Conservation (phyloP, 495 filamentous ascomycete genomes). For the Aspergillus olivimuriae region DNA sequence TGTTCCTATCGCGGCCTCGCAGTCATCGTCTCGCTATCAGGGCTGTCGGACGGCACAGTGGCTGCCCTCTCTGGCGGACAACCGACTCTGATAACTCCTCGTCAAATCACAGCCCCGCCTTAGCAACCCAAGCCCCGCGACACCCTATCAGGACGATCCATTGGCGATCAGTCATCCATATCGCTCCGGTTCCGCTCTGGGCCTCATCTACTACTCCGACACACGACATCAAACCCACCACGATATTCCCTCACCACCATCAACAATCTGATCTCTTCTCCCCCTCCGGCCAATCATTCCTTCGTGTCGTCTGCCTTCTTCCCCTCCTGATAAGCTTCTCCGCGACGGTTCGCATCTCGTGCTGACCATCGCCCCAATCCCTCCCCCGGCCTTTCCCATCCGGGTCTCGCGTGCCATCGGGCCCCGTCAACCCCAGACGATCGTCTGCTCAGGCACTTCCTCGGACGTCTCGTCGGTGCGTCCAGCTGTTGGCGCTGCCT, state of each 20-base stretch:
- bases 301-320: background rate
- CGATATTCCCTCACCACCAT: no score
- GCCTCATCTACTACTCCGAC: constrained; percentile 1
- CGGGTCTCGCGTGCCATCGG: background rate
- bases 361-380: constrained; percentile 5
- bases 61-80: no score
- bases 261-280: constrained; percentile 1
- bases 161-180: background rate
- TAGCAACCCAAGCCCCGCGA: background rate
- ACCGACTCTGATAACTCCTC: no score
- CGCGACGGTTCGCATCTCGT: constrained; percentile 16
- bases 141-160: background rate
- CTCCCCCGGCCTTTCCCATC: background rate
- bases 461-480: background rate
- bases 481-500: constrained; percentile 1
- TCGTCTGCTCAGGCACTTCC: constrained; percentile 8
- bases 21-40: no score
- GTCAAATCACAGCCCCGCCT: background rate
- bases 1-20: no score
- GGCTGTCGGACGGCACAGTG: no score
- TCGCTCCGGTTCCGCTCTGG: constrained; percentile 8
- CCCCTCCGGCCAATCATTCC: background rate
- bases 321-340: constrained; percentile 23
- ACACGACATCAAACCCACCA: no score
- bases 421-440: constrained; percentile 12